Conservation (phyloP, 805 yeast species). For the Candida chauliodis region DNA sequence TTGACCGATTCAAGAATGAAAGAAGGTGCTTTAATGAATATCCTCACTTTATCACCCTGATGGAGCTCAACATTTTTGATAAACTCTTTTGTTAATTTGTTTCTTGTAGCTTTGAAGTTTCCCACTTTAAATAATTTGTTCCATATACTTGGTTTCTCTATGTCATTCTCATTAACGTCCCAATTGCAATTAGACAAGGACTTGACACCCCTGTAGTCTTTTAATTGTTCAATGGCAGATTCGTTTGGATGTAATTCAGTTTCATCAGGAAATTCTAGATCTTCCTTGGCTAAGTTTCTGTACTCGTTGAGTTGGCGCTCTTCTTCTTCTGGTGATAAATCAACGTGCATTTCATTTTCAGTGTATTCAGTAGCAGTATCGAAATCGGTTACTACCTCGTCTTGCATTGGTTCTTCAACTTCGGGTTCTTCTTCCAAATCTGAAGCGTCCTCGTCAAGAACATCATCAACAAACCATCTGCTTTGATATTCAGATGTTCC, state of each 20-base stretch:
- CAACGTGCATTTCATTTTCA: slow-evolving; percentile 61
- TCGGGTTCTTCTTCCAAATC: slow-evolving; percentile 40
- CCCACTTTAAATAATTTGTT: slow-evolving; percentile 66
- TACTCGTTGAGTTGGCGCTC: slow-evolving; percentile 67
- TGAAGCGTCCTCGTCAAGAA: slow-evolving; percentile 35
- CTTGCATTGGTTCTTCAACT: slow-evolving; percentile 19
- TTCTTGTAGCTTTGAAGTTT: slow-evolving; percentile 73
- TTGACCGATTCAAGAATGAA: slow-evolving; percentile 40
- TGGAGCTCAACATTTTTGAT: slow-evolving; percentile 37
- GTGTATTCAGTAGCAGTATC: slow-evolving; percentile 46
- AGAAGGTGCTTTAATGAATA: slow-evolving; percentile 58
- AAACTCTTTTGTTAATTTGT: slow-evolving; percentile 61
- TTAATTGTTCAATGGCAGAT: slow-evolving; percentile 70
- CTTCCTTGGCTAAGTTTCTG: slow-evolving; percentile 73
- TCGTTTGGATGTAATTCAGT: slow-evolving; percentile 76
- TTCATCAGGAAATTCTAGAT: slow-evolving; percentile 93
- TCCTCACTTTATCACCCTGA: slow-evolving; percentile 59
- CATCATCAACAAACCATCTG: slow-evolving; percentile 67
- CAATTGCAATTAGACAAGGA: slow-evolving; percentile 76
- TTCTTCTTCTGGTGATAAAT: slow-evolving; percentile 78
- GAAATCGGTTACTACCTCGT: slow-evolving; percentile 16
- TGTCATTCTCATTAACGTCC: slow-evolving; percentile 83
- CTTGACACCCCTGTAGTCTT: slow-evolving; percentile 83
- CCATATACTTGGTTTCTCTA: slow-evolving; percentile 77
- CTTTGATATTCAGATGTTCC: slow-evolving; percentile 79